Percentiles rank a stretch among this genome's conserved stretches.
phyloP scores from a whole-genome alignment of 2,329 filamentous ascomycete species.

The Exophiala lecanii-corni region DNA sequence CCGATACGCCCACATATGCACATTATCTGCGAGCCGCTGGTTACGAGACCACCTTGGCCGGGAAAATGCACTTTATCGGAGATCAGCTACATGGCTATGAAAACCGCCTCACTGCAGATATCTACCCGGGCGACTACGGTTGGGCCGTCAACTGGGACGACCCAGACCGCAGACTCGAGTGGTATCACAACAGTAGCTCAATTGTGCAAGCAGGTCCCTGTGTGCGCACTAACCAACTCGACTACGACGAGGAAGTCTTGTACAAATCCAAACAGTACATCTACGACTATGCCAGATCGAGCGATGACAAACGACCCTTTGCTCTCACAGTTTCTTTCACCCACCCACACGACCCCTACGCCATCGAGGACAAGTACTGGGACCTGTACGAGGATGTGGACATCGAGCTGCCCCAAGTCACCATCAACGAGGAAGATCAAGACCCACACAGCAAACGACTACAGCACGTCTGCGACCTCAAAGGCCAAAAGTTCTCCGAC shows the following conservation, averaged over 20 bases:
- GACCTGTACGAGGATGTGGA: constrained; percentile 85
- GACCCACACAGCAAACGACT: constrained; percentile 84
- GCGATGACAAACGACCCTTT: constrained; percentile 69
- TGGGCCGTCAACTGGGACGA: constrained; percentile 97
- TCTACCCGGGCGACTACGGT: constrained; percentile 90
- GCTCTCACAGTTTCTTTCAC: constrained; percentile 88
- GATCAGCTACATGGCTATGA: constrained; percentile 95
- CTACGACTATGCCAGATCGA: constrained; percentile 80
- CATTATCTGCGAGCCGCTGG: constrained; percentile 81
- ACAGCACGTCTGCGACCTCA: constrained; percentile 79
- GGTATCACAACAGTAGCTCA: constrained; percentile 95
- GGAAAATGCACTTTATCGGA: constrained; percentile 97
- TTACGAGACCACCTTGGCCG: constrained; percentile 85
- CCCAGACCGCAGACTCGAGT: constrained; percentile 72
- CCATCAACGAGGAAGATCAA: constrained; percentile 68
- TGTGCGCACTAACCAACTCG: constrained; percentile 87
- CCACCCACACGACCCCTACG: constrained; percentile 92
- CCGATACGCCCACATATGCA: constrained; percentile 84
- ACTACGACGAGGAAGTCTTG: constrained; percentile 96
- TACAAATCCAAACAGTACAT: constrained; percentile 84
- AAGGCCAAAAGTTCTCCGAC: constrained; percentile 75
- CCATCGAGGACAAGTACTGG: constrained; percentile 91
- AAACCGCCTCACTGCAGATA: constrained; percentile 86
- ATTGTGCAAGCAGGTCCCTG: constrained; percentile 86
- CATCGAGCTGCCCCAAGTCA: constrained; percentile 73